Evolutionary conservation across 805 yeast species (phyloP), one percentile per base, ranked within the genome.

Genomic region (Ogataea nakhonphanomensis): DNA sequence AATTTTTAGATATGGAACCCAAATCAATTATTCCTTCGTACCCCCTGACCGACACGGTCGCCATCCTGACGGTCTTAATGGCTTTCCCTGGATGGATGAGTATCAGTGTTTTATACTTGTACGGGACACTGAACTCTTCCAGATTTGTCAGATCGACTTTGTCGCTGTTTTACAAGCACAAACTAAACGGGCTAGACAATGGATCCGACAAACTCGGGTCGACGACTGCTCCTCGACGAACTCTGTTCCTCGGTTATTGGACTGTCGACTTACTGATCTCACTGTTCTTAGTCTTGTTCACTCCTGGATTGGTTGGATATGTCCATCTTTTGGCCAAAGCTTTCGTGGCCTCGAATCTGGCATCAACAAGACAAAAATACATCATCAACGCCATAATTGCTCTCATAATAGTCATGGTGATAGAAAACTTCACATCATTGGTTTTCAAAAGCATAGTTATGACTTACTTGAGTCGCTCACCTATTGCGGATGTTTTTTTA

Each of bases 1-100:
- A 35, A n/a, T 5, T 35, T 13, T 3, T 71, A 43, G 60, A 82
- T 25, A 69, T 69, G 40, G 87, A 83, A 52, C 65, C 43, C 25
- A 32, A 24, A 9, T 31, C 48, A 7, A 36, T 46, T 8, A 45
- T 58, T 7, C 48, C 56, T 5, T 36, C 51, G 5, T 47, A 51
- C 30, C 62, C 63, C 12, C 39, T 60, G 8, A 23, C 52, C 8
- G 65, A 60, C 32, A 57, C 64, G 0, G 44, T 59, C 31, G 56
- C 63, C 8, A 42, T 56, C 6, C 50, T 60, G 4, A 38, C 57
- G n/a, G 43, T 61, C 3, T 39, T 61, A 4, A 39, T 48, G 22
- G 44, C 55, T 6, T 33, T 61, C 3, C 66, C 66, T 3, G 46
- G 49, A 33, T 61, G 58, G 54, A 25, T 57, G 6, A 54, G 62